Evolutionary conservation across 805 yeast species (phyloP), one percentile per base, ranked within the genome.

Genomic region (Kluyveromyces siamensis): DNA sequence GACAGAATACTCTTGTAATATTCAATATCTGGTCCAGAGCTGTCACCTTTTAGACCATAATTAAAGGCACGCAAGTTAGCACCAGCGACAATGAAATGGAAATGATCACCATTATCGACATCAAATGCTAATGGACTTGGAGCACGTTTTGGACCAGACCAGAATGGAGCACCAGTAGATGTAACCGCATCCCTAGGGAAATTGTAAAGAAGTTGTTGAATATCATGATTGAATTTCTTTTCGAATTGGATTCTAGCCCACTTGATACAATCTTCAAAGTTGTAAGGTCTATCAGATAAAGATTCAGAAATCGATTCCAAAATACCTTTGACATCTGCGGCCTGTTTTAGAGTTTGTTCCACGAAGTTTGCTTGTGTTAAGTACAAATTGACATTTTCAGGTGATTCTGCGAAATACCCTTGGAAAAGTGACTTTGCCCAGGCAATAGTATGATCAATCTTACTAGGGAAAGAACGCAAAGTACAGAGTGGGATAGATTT

Each of bases 111-210:
- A 62, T 88, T 80, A 59, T 80, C 72, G 56, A 84, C 74, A 62
- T 89, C 91, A 64, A 93, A 89, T 13, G 55, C 72, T 53, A 89
- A 74, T n/a, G 96, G 87, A 41, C 75, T 78, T 44, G 99, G 99
- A 17, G 96, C 96, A 66, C 98, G 83, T 71, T 93, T 93, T 35
- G 98, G 93, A 48, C 97, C 96, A 18, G 96, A 80, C 99, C 99
- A 93, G 70, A 93, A 93, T 57, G 95, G 93, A 33, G 83, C 89
- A 48, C 99, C 99, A 45, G 76, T 76, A 0, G 96, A 80, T 2
- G 96, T 93, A 41, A 77, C 82, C 4, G 98, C 93, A 69, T 93
- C 99, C 52, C 77, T 80, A 18, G 99, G 99, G 79, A 93, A 93
- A 65, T 91, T 93, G 75, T 79, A 93, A 56, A 93, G 75, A 62